Evolutionary conservation across 2,329 filamentous ascomycete species (phyloP), one percentile per base, ranked within the genome.

Genomic region (Neonectria sp.): DNA sequence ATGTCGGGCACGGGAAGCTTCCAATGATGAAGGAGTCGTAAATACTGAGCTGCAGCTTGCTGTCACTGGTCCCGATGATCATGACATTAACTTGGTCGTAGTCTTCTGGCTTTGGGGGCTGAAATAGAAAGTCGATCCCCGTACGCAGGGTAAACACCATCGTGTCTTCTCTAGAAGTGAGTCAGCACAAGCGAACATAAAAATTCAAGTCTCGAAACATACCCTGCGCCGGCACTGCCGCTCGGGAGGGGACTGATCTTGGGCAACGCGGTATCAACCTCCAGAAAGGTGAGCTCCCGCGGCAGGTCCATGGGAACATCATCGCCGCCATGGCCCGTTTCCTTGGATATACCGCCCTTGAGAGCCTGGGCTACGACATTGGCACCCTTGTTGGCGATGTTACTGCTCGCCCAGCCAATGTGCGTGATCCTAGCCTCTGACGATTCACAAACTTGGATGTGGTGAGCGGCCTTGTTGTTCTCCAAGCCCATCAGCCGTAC

Each of bases 11-110:
- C 65, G 82, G 79, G 68, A 95, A 91, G 13, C 82, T 86, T 4
- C 94, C 93, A 65, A 97, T 91, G 67, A 93, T 87, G 74, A 97
- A 94, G 6, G 93, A 95, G 78, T 97, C 93, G 78, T 95, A 95
- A 55, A 97, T 94, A 72, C 91, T 93, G 21, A 97, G 84, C 76
- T 95, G 92, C 13, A 97, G 85, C 21, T 84, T 86, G 9, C 93
- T 93, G 69, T 93, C 88, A 63, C 88, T 87, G 4, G 91, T 93
- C 5, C 93, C 93, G 3, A 93, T 88, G 6, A 95, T 83, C 82
- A 97, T 90, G 71, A 95, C 89, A 78, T 95, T 93, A 49, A 96
- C 91, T n/a, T 90, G 87, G 70, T 94, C 90, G 69, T 91, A 90
- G 57, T 93, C 89, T 59, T 89, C 88, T 40, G 89, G 86, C 65